Evolutionary conservation across 208 protist genomes (phyloP), one percentile per base, ranked within the genome.

Genomic region (Porcisia deanei): DNA sequence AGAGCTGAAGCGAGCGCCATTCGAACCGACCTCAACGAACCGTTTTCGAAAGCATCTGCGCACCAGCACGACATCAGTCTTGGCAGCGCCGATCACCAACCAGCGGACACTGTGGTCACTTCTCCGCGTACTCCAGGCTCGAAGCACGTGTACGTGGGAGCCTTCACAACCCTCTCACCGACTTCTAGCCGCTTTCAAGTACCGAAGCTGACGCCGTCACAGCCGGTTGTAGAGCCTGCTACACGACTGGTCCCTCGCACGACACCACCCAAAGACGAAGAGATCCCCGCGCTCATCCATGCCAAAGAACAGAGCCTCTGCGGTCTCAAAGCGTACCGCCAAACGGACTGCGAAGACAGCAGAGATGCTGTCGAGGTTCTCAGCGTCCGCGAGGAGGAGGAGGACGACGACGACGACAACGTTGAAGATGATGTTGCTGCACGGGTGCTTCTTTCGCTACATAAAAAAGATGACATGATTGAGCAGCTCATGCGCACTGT

Each of bases 391-490:
- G 34, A 25, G 41, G 68, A 75, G 3, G 75, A 58, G 12, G 39
- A 53, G 2, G 78, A 66, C 4, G 74, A 67, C 14, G 71, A 73
- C 3, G 66, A 77, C 0, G 71, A 76, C 14, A 47, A 53, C 2
- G 79, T 30, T 30, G 30, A 30, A 30, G 30, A 79, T 8, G 81
- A 82, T 22, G 70, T 86, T 25, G 78, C 77, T 3, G 64, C 70
- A 43, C 77, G 70, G 22, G 74, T 79, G 20, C 77, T 87, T 16
- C 41, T 68, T 18, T 87, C 81, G 2, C 53, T 87, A 39, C 78
- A 76, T 39, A 57, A 70, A 39, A 87, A 83, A 39, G 83, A 87
- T 59, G 53, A 39, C 16, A 4, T 74, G 12, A 86, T 86, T 43
- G 10, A 72, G 12, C 58, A 71, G 3, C 78, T 86, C 52, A 78